Evolutionary conservation across 2,329 filamentous ascomycete species (phyloP), one percentile per base, ranked within the genome.

Genomic region (Pyrenochaeta sp.): DNA sequence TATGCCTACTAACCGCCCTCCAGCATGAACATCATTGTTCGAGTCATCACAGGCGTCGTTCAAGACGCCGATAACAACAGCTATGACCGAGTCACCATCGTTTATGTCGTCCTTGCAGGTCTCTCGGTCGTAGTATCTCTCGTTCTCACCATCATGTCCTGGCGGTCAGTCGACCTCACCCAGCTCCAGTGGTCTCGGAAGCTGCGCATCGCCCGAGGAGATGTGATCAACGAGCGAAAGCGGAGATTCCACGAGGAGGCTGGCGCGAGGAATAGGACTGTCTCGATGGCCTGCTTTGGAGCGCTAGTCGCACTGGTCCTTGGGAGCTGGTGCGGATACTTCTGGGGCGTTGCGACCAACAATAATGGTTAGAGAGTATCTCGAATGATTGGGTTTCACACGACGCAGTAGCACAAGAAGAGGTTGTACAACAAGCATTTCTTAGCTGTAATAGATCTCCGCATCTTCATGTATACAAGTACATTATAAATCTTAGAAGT

Each of bases 21-120:
- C 61, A 78, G 76, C 20, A 84, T 84, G 80, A 83, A 74, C 45
- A 83, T 85, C 45, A 80, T 85, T 38, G 71, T 85, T 1, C 73
- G 81, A 0, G 77, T 85, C 29, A 69, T 84, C 14, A 78, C 80
- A 0, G 82, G 82, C 1, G 78, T 78, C 0, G 76, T 86, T 0
- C 83, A 86, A 51, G 83, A 86, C 41, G 71, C 71, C 3, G 81
- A 84, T 37, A 58, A 81, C 38, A 74, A 84, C 48, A 79, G 75
- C 1, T 86, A 86, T 50, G 68, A 78, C 34, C 74, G 75, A 1
- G 82, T 83, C 0, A 75, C 81, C 0, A 72, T 81, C 2, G 72
- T 84, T 0, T 86, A 85, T 35, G 77, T 82, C 0, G 71, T 79
- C 17, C 73, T 84, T 1, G 77, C 81, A 0, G 74, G 74, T 0